phyloP scores from a whole-genome alignment of 768 basidiomycete species.

The Punctularia strigosozonata region DNA sequence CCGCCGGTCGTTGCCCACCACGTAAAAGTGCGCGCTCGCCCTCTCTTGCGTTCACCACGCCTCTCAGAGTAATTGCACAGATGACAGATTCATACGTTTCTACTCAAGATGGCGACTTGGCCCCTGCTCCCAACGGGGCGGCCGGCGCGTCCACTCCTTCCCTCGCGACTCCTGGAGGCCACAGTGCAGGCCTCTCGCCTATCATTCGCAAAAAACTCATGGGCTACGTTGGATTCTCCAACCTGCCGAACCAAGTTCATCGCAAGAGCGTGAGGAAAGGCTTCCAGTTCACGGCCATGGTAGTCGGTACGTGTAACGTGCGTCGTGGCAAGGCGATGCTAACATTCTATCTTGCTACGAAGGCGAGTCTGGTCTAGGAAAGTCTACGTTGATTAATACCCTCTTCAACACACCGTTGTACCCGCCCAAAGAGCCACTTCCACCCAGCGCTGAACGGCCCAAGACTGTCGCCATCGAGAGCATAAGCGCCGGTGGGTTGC shows the following conservation, averaged over 20 bases:
- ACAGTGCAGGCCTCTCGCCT: slow-evolving; percentile 19
- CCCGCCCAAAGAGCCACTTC: slow-evolving; percentile 73
- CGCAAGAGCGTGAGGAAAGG: slow-evolving; percentile 97
- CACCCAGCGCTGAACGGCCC: slow-evolving; percentile 76
- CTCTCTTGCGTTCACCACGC: slow-evolving; percentile 8
- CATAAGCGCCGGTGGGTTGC: slow-evolving; percentile 79
- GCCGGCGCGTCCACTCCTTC: slow-evolving; percentile 58
- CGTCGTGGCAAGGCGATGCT: too few relatives aligned
- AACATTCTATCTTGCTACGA: slow-evolving; percentile 12
- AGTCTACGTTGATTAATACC: slow-evolving; percentile 98
- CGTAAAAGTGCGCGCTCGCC: slow-evolving; percentile 20
- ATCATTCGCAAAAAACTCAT: slow-evolving; percentile 82
- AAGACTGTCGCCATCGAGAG: slow-evolving; percentile 97
- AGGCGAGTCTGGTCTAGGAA: slow-evolving; percentile 98
- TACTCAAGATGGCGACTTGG: slow-evolving; percentile 50
- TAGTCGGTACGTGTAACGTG: slow-evolving; percentile 68
- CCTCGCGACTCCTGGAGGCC: slow-evolving; percentile 20
- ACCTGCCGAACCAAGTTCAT: slow-evolving; percentile 98
- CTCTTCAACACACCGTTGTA: slow-evolving; percentile 96
- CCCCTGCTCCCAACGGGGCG: slow-evolving; percentile 40
- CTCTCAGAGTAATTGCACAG: slow-evolving; percentile 20
- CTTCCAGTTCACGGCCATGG: slow-evolving; percentile 98
- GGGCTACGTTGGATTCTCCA: slow-evolving; percentile 95
- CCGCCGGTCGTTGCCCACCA: slow-evolving; percentile 39
- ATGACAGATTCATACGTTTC: slow-evolving; percentile 74